Base-by-base conservation (phyloP, 768 basidiomycete species). In the Auriscalpium microsporum region DNA sequence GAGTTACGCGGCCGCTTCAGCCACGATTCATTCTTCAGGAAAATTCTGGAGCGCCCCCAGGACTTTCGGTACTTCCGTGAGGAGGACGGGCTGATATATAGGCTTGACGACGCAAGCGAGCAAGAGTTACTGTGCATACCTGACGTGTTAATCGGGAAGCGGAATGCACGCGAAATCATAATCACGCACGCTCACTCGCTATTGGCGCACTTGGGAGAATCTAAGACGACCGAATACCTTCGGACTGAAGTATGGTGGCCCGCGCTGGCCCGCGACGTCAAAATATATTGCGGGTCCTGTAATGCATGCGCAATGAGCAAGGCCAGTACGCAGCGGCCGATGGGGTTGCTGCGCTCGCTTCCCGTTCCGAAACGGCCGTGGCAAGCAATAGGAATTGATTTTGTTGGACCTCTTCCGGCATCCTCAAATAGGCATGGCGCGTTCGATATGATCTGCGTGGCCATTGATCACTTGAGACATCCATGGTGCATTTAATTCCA, bases 401-500 rank as follows among this genome's bases (percentile, higher is more conserved):
- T 63, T 40, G 40, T 62, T 2, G 57, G 64, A 1, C 65, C 55
- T 6, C 49, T 65, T 33, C 60, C 62, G 19, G 48, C 37, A 19
- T 62, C 56, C 2, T 49, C 49, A 10, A 61, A 55, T 28, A 10
- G 63, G 21, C 17, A 59, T 46, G 61, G 65, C 19, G n/a, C 40
- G 5, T 67, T 57, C 55, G 66, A 67, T 46, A 56, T 58, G 54
- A 59, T 67, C 23, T 28, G 23, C 23, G 69, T n/a, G 56, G 55
- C 9, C 61, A 68, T 69, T 17, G 59, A 55, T 55, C 63, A 28
- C 16, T 28, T 28, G 23, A 28, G n/a, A n/a, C 23, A 5, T 28
- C 23, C 23, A 28, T 28, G 61, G 65, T 55, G 19, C 72, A 50
- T 63, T 3, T 74, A 10, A 56, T 73, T 1, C 68, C 69, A 1